These are phyloP conservation scores for Yamadazyma sp. DNA, from an alignment of 1,139 yeast genomes.

Conservation along the genomic window DNA sequence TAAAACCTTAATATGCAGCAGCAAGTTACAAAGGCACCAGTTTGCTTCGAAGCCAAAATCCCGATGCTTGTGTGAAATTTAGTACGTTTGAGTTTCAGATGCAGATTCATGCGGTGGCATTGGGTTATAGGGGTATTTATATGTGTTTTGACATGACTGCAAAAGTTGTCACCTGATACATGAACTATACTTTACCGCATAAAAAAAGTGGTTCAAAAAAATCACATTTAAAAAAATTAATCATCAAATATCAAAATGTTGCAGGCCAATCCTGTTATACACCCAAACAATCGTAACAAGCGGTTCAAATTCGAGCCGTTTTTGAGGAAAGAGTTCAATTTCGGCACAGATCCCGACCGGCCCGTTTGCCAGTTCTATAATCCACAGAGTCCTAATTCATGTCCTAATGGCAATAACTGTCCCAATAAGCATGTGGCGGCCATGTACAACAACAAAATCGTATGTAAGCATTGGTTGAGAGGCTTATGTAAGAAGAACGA, in stretches of 20 bases:
- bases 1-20: too few species aligned
- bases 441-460: slow-evolving; percentile 77
- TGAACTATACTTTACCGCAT: too few species aligned
- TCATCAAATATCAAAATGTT: slow-evolving; percentile 20
- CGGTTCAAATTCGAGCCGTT: slow-evolving; percentile 83
- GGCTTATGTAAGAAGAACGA: slow-evolving; percentile 97
- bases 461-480: slow-evolving; percentile 97
- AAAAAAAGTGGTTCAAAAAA: neutral
- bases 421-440: slow-evolving; percentile 88
- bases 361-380: slow-evolving; percentile 81
- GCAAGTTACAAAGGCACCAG: too few species aligned
- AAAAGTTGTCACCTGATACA: too few species aligned
- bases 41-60: too few species aligned
- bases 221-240: neutral
- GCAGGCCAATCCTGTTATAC: slow-evolving; percentile 40
- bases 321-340: slow-evolving; percentile 73
- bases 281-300: slow-evolving; percentile 42
- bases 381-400: slow-evolving; percentile 61
- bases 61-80: too few species aligned
- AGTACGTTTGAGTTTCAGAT: too few species aligned
- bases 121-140: too few species aligned
- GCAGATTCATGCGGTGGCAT: too few species aligned
- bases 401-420: slow-evolving; percentile 84
- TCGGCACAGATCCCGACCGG: slow-evolving; percentile 85
- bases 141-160: too few species aligned